Base-by-base conservation (phyloP, 257 asterid genomes). In the Mitragyna speciosa region DNA sequence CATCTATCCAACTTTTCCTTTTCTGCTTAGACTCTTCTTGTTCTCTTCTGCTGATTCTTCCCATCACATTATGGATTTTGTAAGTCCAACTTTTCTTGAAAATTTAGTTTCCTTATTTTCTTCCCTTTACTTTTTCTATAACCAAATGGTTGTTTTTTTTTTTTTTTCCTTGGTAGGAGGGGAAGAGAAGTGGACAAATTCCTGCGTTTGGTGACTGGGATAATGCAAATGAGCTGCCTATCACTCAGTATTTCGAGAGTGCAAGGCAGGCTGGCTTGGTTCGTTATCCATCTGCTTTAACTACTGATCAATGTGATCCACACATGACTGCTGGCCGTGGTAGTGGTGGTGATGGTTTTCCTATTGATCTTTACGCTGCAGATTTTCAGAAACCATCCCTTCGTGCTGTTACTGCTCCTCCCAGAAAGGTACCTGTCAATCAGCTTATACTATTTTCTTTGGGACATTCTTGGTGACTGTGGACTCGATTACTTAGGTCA, bases 161-260 rank as follows among this genome's bases (percentile, higher is more conserved):
- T 6, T 7, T 47, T 22, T 17, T 47, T 52, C 1, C 28, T 41
- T 41, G 15, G 36, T 51, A 85, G 89, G 85, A 80, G 1, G 52
- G 73, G 54, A 85, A 87, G 76, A 89, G 85, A 84, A 90, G 94
- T 79, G 92, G 96, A 7, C 92, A 88, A 52, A 93, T 93, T 65
- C 96, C 97, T 19, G 92, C 89, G 5, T 93, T 93, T 78, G 97
- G 97, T 0, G 88, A 91, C 82, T 93, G 96, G 97, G 97, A 93
- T 20, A 84, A 69, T 39, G 89, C 92, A 1, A 86, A 84, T n/a
- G 91, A 89, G 77, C 64, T 93, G 82, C 97, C 97, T 2, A 90
- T 90, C 6, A 91, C 97, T 36, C 94, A 89, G 85, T 90, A 91
- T 70, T 93, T 93, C 76, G 97, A 91, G 72, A 90, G 88, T 52